phyloP scores from a whole-genome alignment of 371 early-diverging fungal genomes.

The Mucor plumbeus region DNA sequence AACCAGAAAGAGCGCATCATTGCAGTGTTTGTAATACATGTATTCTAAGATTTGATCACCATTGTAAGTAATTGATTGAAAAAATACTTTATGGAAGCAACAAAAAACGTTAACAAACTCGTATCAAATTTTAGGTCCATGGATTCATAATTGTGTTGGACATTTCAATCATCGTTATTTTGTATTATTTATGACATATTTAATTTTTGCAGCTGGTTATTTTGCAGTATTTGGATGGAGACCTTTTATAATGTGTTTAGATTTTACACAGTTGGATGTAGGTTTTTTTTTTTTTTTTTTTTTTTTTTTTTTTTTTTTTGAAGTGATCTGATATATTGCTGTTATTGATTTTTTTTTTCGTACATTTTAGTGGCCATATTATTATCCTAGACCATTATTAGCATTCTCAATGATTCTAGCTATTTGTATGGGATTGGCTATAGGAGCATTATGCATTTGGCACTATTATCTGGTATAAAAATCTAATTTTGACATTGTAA shows the following conservation, averaged over 20 bases:
- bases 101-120: neutral
- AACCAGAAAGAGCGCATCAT: conserved; percentile 93
- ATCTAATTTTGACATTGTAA: neutral
- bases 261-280: conserved; percentile 52
- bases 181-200: conserved; percentile 76
- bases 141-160: conserved; percentile 87
- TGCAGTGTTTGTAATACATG: conserved; percentile 89
- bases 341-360: neutral
- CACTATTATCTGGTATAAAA: conserved; percentile 63
- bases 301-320: neutral
- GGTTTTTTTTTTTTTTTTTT: conserved; percentile 5
- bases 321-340: neutral
- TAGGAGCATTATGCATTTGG: conserved; percentile 62
- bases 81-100: neutral
- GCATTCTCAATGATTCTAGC: conserved; percentile 64
- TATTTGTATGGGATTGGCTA: conserved; percentile 64
- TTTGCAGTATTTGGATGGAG: conserved; percentile 64
- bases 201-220: conserved; percentile 65
- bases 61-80: conserved; percentile 46
- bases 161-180: conserved; percentile 85
- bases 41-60: conserved; percentile 76
- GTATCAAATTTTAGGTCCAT: conserved; percentile 48
- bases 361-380: conserved; percentile 62
- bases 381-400: conserved; percentile 59
- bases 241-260: conserved; percentile 61